Evolutionary conservation across 352 stramenopile genomes (phyloP).

Genomic region (Phytophthora sojae): DNA sequence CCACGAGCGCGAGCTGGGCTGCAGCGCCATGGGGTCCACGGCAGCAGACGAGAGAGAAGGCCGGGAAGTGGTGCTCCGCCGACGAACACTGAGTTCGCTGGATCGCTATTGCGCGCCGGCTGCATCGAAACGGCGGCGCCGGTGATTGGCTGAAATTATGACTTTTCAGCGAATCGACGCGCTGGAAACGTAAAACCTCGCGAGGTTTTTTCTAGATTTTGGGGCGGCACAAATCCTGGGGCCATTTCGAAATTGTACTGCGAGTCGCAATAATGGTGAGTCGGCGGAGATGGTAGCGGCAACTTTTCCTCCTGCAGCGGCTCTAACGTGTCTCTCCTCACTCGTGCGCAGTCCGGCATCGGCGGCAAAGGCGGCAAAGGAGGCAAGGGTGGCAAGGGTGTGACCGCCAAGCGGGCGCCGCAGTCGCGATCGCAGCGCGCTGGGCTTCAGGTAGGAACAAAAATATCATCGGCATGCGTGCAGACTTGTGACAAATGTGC

Average conservation of each 20-base stretch:
- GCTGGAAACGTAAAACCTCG: neutral
- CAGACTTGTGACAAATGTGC: constrained; percentile 8
- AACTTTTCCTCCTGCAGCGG: neutral
- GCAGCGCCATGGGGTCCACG: constrained; percentile 29
- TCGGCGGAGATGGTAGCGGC: neutral
- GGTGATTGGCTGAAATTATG: constrained; percentile 1
- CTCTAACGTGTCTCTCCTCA: constrained; percentile 13
- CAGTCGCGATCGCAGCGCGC: constrained; percentile 98
- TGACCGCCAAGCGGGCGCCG: constrained; percentile 98
- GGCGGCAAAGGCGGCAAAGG: constrained; percentile 97
- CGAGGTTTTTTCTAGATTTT: constrained; percentile 6
- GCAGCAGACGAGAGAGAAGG: neutral
- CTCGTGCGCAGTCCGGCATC: constrained; percentile 65
- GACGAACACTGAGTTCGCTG: constrained; percentile 20
- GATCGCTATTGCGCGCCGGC: constrained; percentile 8
- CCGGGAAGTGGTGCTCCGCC: neutral
- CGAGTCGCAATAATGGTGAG: constrained; percentile 23
- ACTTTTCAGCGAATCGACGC: neutral
- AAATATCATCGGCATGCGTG: neutral
- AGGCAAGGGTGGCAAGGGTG: constrained; percentile 99
- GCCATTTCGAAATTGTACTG: constrained; percentile 26
- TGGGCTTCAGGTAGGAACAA: constrained; percentile 92
- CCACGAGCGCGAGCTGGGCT: constrained; percentile 70
- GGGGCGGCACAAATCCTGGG: neutral
- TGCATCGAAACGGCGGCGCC: constrained; percentile 2